phyloP scores from a whole-genome alignment of 345 rosid genomes.

The Ceriops decandra region DNA sequence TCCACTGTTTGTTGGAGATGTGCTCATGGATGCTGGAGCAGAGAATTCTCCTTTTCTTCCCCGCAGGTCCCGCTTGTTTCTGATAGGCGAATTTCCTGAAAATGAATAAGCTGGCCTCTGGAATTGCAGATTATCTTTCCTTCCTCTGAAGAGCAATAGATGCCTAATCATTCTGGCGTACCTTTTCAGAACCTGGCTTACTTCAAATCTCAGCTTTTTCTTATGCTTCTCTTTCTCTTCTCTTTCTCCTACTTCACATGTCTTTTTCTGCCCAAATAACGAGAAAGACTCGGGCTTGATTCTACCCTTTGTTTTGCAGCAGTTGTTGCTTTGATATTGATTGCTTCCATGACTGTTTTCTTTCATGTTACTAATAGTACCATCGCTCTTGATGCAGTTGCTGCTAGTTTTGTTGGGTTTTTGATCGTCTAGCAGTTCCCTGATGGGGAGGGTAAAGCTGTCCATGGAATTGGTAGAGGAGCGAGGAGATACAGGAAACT shows the following conservation, averaged over 20 bases:
- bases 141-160: slow-evolving; percentile 45
- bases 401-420: slow-evolving; percentile 2
- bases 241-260: slow-evolving; percentile 36
- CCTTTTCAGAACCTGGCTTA: slow-evolving; percentile 51
- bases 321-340: slow-evolving; percentile 6
- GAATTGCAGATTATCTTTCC: slow-evolving; percentile 40
- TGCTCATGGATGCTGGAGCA: slow-evolving; percentile 86
- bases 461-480: slow-evolving; percentile 68
- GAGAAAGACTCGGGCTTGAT: slow-evolving; percentile 68
- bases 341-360: slow-evolving; percentile 1
- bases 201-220: slow-evolving; percentile 54
- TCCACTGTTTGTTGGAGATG: slow-evolving; percentile 89
- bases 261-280: slow-evolving; percentile 61
- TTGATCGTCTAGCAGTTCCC: slow-evolving; percentile 37
- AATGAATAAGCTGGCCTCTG: slow-evolving; percentile 44
- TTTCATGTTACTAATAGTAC: neutral
- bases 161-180: slow-evolving; percentile 56
- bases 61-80: slow-evolving; percentile 39
- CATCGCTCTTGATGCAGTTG: slow-evolving; percentile 7
- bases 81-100: slow-evolving; percentile 40
- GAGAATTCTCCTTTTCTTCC: slow-evolving; percentile 59
- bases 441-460: slow-evolving; percentile 56
- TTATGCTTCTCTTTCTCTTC: slow-evolving; percentile 43
- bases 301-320: slow-evolving; percentile 22
- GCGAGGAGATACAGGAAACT: slow-evolving; percentile 74